These are phyloP conservation scores for Candida dajiaensis DNA, from an alignment of 805 yeast species.

Conservation along the genomic window DNA sequence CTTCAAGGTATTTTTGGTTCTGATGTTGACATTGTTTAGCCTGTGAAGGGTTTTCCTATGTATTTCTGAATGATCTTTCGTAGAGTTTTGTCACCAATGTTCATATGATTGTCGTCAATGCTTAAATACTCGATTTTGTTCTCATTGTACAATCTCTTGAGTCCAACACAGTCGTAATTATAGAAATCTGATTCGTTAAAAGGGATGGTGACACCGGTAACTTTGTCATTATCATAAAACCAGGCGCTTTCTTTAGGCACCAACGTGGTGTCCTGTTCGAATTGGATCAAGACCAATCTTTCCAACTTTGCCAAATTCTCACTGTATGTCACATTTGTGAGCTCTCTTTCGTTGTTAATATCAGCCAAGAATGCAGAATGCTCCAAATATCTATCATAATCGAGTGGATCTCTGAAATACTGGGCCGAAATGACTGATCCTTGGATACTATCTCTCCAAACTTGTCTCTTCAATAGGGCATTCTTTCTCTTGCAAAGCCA, in stretches of 20 bases:
- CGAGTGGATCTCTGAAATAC: conserved; percentile 58
- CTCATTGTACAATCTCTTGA: conserved; percentile 38
- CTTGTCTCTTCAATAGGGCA: conserved; percentile 46
- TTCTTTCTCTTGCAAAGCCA: conserved; percentile 58
- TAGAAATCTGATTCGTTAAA: conserved; percentile 46
- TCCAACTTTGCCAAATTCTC: conserved; percentile 39
- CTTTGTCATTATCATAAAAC: conserved; percentile 49
- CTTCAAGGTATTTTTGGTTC: conserved; percentile 16
- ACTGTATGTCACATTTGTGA: conserved; percentile 33
- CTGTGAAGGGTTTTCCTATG: conserved; percentile 24
- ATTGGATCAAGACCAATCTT: conserved; percentile 53
- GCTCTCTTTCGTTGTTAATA: conserved; percentile 53
- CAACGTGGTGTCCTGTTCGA: conserved; percentile 57
- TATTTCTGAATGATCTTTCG: conserved; percentile 36
- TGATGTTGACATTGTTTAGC: conserved; percentile 18
- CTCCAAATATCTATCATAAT: conserved; percentile 48
- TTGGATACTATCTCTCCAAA: conserved; percentile 56
- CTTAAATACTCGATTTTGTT: conserved; percentile 41
- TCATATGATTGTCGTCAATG: conserved; percentile 62
- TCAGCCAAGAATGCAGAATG: conserved; percentile 57
- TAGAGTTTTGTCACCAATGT: conserved; percentile 47
- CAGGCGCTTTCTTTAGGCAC: conserved; percentile 70
- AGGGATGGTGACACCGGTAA: conserved; percentile 35
- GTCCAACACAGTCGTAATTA: conserved; percentile 53
- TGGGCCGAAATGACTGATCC: conserved; percentile 62